phyloP scores from a whole-genome alignment of 768 basidiomycete species.

The Russula sp. region DNA sequence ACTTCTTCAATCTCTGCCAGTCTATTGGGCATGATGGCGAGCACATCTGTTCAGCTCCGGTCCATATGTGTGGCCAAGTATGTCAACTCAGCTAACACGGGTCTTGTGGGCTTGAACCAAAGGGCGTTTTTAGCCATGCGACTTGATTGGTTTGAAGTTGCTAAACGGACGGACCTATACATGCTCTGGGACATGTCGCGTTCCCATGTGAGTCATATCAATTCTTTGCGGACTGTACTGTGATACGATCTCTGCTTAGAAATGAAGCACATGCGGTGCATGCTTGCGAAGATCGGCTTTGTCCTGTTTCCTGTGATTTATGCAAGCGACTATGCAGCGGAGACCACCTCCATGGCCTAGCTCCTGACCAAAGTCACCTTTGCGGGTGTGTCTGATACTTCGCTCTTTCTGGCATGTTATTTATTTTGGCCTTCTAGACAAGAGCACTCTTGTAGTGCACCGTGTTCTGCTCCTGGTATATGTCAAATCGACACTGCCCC shows the following conservation, averaged over 20 bases:
- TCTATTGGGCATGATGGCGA: slow-evolving; percentile 43
- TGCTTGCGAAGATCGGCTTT: slow-evolving; percentile 45
- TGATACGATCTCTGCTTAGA: slow-evolving; percentile 28
- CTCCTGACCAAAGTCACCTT: slow-evolving; percentile 39
- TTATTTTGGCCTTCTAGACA: slow-evolving; percentile 31
- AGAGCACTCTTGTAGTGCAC: slow-evolving; percentile 40
- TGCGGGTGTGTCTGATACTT: slow-evolving; percentile 42
- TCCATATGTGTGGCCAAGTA: slow-evolving; percentile 52
- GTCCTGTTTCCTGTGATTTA: slow-evolving; percentile 47
- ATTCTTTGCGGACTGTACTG: too few species aligned
- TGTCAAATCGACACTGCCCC: slow-evolving; percentile 55
- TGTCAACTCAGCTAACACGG: background rate
- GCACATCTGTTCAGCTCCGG: slow-evolving; percentile 46
- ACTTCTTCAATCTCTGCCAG: slow-evolving; percentile 27
- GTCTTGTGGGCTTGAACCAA: background rate
- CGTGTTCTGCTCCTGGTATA: slow-evolving; percentile 41
- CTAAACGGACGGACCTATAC: slow-evolving; percentile 13
- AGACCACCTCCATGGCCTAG: slow-evolving; percentile 47
- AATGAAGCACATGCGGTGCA: slow-evolving; percentile 40
- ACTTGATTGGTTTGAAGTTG: slow-evolving; percentile 5
- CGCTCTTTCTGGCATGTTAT: background rate
- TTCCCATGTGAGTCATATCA: slow-evolving; percentile 10
- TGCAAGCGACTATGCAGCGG: slow-evolving; percentile 47
- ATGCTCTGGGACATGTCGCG: slow-evolving; percentile 15
- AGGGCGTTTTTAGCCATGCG: slow-evolving; percentile 12